phyloP scores from a whole-genome alignment of 805 yeast species.

The Lipomyces yamadae region DNA sequence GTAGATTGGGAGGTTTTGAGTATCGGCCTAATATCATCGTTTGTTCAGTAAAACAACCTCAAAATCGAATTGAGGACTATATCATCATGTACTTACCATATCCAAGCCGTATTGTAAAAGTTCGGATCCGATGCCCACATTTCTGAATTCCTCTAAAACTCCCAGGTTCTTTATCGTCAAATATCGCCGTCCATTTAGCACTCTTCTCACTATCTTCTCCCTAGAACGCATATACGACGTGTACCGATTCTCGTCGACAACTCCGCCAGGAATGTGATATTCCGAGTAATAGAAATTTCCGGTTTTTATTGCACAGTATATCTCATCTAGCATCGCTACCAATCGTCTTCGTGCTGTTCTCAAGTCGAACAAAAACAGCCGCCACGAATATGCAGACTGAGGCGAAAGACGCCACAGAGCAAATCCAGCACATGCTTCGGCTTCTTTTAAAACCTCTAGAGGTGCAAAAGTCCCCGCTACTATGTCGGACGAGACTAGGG shows the following conservation, averaged over 20 bases:
- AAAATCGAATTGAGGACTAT: not conserved
- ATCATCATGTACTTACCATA: slow-evolving; percentile 15
- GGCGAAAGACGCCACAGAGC: slow-evolving; percentile 21
- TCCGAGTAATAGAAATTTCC: slow-evolving; percentile 3
- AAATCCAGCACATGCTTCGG: slow-evolving; percentile 21
- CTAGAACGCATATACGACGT: slow-evolving; percentile 7
- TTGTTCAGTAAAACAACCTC: not conserved
- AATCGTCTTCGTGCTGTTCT: slow-evolving; percentile 13
- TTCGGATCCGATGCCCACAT: slow-evolving; percentile 15
- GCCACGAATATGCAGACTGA: slow-evolving; percentile 2
- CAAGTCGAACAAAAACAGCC: slow-evolving; percentile 25
- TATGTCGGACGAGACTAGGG: slow-evolving; percentile 3
- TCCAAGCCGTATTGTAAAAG: slow-evolving; percentile 31
- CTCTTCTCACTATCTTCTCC: slow-evolving; percentile 7
- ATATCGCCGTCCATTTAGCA: slow-evolving; percentile 14
- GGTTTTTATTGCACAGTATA: not conserved
- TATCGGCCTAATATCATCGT: slow-evolving; percentile 23
- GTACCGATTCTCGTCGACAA: slow-evolving; percentile 21
- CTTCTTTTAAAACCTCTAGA: not conserved
- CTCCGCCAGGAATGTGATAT: slow-evolving; percentile 19
- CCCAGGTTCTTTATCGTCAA: slow-evolving; percentile 3
- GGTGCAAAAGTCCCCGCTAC: not conserved
- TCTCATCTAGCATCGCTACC: slow-evolving; percentile 7
- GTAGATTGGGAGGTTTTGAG: slow-evolving; percentile 30
- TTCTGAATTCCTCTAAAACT: not conserved